Conservation (phyloP, 2,329 filamentous ascomycete species). For the Nemania abortiva region DNA sequence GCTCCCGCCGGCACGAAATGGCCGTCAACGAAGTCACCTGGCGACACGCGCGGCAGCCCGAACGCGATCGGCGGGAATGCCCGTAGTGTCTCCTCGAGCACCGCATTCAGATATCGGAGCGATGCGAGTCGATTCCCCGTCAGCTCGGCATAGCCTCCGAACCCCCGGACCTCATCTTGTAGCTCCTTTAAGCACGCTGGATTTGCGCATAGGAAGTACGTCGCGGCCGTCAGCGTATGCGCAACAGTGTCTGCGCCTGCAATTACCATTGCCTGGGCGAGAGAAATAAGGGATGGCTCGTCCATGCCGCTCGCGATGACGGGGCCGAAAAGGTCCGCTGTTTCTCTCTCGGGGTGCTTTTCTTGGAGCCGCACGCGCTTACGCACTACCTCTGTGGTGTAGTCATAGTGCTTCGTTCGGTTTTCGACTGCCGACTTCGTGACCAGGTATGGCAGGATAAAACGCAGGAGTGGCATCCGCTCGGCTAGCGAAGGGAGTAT, state of each 20-base stretch:
- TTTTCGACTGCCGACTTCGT: constrained; percentile 40
- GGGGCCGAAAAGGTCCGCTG: constrained; percentile 31
- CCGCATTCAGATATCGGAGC: constrained; percentile 44
- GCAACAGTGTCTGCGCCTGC: constrained; percentile 60
- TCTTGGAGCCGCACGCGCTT: constrained; percentile 40
- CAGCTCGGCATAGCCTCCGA: constrained; percentile 48
- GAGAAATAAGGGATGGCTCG: constrained; percentile 43
- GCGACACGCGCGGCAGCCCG: constrained; percentile 46
- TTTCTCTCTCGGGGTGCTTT: constrained; percentile 23
- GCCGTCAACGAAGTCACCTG: constrained; percentile 45
- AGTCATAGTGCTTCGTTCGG: constrained; percentile 42
- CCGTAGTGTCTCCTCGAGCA: constrained; percentile 47
- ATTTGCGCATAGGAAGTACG: constrained; percentile 54
- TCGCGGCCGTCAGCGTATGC: constrained; percentile 53
- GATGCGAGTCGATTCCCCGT: constrained; percentile 36
- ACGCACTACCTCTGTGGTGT: constrained; percentile 41
- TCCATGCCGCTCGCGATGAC: constrained; percentile 33
- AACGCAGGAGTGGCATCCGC: constrained; percentile 38
- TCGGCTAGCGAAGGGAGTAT: constrained; percentile 40
- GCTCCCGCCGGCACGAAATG: constrained; percentile 44
- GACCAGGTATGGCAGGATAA: constrained; percentile 40
- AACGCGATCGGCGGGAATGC: constrained; percentile 45
- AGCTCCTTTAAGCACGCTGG: constrained; percentile 52
- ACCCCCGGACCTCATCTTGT: constrained; percentile 52
- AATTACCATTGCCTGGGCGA: constrained; percentile 48